Percentiles rank a stretch among this genome's conserved stretches.
Conservation (phyloP, 2,329 filamentous ascomycete genomes). For the Nigrospora osmanthi region DNA sequence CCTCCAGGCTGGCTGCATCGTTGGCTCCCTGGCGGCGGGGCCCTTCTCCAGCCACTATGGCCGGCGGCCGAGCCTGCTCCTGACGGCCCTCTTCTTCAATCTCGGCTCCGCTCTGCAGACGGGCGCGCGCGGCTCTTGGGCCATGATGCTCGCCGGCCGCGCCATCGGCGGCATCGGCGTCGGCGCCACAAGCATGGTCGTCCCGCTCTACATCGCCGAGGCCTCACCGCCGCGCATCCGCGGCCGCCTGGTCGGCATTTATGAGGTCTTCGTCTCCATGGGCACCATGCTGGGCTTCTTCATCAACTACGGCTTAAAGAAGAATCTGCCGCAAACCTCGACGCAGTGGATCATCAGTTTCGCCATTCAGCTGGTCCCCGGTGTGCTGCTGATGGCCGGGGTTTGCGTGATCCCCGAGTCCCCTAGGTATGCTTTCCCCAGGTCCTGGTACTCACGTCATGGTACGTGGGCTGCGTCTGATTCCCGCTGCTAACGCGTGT, state of each 20-base stretch:
- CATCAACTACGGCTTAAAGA: slow-evolving; percentile 16
- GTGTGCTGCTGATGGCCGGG: slow-evolving; percentile 52
- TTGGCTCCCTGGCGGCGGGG: slow-evolving; percentile 7
- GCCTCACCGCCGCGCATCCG: slow-evolving; percentile 13
- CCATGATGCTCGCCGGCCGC: slow-evolving; percentile 19
- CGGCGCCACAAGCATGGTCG: slow-evolving; percentile 11
- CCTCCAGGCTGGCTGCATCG: slow-evolving; percentile 1
- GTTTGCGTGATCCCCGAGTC: slow-evolving; percentile 52
- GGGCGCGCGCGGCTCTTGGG: slow-evolving; percentile 12
- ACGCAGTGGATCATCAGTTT: slow-evolving; percentile 37
- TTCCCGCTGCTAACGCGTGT: no score
- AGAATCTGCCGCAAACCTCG: slow-evolving; percentile 54
- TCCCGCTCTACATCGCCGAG: slow-evolving; percentile 19
- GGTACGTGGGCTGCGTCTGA: no score
- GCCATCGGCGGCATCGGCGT: slow-evolving; percentile 11
- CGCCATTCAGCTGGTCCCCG: slow-evolving; percentile 43
- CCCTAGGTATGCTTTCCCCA: slow-evolving; percentile 31
- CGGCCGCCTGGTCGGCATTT: slow-evolving; percentile 15
- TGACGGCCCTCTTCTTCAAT: slow-evolving; percentile 11
- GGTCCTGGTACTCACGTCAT: slow-evolving; percentile 23
- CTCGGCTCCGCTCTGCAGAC: slow-evolving; percentile 13
- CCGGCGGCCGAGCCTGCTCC: slow-evolving; percentile 6
- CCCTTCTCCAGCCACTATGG: slow-evolving; percentile 22
- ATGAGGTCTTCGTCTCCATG: slow-evolving; percentile 14
- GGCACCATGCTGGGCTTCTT: slow-evolving; percentile 2